A percentile compares a stretch with the other conserved stretches of the same genome.
These are phyloP conservation scores for Populus tomentosa DNA, from an alignment of 441 rosid genomes.

Conservation along the genomic window DNA sequence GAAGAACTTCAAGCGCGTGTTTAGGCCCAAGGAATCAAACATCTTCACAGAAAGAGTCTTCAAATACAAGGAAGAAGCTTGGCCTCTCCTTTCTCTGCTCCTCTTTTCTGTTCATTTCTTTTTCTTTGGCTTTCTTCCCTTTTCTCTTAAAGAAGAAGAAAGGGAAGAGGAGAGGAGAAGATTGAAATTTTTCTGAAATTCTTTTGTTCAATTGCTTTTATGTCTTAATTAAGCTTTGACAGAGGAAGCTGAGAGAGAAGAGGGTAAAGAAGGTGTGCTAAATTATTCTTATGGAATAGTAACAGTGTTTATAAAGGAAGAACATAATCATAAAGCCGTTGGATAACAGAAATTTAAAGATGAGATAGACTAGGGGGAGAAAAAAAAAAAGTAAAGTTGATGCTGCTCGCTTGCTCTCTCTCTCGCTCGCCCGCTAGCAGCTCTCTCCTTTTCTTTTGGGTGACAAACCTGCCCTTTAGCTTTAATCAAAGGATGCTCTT, in stretches of 20 bases:
- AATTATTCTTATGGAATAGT: neutral
- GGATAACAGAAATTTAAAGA: slow-evolving; percentile 45
- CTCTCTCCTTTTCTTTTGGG: slow-evolving; percentile 20
- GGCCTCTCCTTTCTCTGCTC: slow-evolving; percentile 35
- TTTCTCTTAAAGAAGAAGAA: slow-evolving; percentile 25
- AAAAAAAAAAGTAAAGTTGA: slow-evolving; percentile 39
- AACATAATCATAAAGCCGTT: slow-evolving; percentile 25
- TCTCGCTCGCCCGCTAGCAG: neutral
- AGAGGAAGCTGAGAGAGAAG: slow-evolving; percentile 16
- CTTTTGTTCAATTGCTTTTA: slow-evolving; percentile 3
- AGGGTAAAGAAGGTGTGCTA: neutral
- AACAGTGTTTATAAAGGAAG: neutral
- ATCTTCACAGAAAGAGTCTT: slow-evolving; percentile 45
- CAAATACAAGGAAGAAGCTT: slow-evolving; percentile 51
- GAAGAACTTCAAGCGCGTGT: slow-evolving; percentile 39
- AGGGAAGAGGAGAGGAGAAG: slow-evolving; percentile 17
- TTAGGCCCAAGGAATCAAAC: slow-evolving; percentile 44
- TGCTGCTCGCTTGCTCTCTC: slow-evolving; percentile 3
- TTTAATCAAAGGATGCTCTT: slow-evolving; percentile 40
- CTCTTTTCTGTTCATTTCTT: slow-evolving; percentile 27
- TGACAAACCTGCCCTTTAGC: slow-evolving; percentile 50
- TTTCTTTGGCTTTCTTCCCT: slow-evolving; percentile 18
- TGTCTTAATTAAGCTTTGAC: slow-evolving; percentile 18
- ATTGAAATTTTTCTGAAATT: slow-evolving; percentile 19
- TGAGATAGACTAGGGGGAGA: slow-evolving; percentile 11